Evolutionary conservation across 495 filamentous ascomycete species (phyloP).

Genomic region (Aspergillus indologenus): DNA sequence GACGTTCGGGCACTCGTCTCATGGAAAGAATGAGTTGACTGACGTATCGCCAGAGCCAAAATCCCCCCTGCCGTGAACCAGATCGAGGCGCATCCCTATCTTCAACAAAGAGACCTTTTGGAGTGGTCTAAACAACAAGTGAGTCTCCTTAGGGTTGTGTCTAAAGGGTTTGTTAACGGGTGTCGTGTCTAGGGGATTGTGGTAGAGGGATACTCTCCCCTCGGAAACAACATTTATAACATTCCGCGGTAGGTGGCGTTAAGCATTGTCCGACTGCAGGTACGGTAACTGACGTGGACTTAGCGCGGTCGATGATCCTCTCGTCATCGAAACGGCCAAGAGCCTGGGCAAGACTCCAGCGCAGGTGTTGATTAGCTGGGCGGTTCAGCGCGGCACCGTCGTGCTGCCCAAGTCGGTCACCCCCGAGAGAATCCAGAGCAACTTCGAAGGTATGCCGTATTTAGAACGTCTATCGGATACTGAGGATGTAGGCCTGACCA

Average conservation of each 20-base stretch:
- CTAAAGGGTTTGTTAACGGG: not conserved
- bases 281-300: not conserved
- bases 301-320: conserved; percentile 51
- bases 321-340: conserved; percentile 51
- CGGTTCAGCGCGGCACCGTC: conserved; percentile 63
- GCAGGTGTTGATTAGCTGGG: conserved; percentile 74
- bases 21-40: not conserved
- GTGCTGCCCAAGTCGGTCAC: conserved; percentile 56
- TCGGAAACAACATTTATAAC: conserved; percentile 45
- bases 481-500: not conserved
- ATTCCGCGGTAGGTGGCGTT: conserved; percentile 21
- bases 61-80: conserved; percentile 67
- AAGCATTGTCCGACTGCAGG: not conserved
- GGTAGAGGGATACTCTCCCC: conserved; percentile 43
- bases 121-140: conserved; percentile 18
- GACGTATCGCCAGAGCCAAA: conserved; percentile 33
- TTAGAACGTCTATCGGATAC: not conserved
- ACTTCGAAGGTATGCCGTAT: conserved; percentile 33
- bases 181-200: conserved; percentile 34
- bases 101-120: conserved; percentile 64
- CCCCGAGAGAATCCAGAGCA: conserved; percentile 46
- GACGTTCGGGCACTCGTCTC: conserved; percentile 25
- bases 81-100: conserved; percentile 76
- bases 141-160: not conserved
- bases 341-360: conserved; percentile 63